Evolutionary conservation across 1,139 yeast species (phyloP).

Genomic region (Protomyces gravidus): DNA sequence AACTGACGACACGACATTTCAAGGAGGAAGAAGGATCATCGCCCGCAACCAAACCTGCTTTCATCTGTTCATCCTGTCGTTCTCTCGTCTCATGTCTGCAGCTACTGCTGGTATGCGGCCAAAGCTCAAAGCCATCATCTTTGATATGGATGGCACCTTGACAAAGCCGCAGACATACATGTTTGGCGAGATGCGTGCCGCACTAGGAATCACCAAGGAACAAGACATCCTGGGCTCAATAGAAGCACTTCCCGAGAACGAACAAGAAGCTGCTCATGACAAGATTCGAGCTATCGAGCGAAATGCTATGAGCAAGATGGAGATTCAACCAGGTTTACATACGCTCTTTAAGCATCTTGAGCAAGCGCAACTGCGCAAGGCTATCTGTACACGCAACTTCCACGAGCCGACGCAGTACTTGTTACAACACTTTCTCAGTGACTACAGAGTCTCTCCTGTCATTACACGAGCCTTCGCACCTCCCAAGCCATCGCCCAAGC

Average conservation of each 20-base stretch:
- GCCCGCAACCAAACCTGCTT: too few relatives aligned
- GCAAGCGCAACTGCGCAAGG: slow-evolving; percentile 43
- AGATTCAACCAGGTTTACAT: slow-evolving; percentile 47
- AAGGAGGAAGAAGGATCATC: too few relatives aligned
- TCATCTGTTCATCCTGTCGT: too few relatives aligned
- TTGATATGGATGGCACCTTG: slow-evolving; percentile 69
- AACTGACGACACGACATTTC: too few relatives aligned
- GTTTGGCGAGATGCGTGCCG: slow-evolving; percentile 50
- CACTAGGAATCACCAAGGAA: slow-evolving; percentile 49
- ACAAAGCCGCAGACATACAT: slow-evolving; percentile 51
- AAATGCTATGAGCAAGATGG: slow-evolving; percentile 56
- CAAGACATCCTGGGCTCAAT: slow-evolving; percentile 53
- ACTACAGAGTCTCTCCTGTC: slow-evolving; percentile 47
- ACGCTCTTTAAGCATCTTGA: slow-evolving; percentile 43
- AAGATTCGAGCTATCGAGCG: slow-evolving; percentile 52
- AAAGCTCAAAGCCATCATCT: slow-evolving; percentile 48
- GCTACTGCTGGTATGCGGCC: neutral
- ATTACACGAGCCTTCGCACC: slow-evolving; percentile 60
- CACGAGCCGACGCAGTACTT: slow-evolving; percentile 46
- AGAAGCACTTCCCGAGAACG: slow-evolving; percentile 41
- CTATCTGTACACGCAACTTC: slow-evolving; percentile 60
- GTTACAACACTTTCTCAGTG: slow-evolving; percentile 45
- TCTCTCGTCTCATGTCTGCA: neutral
- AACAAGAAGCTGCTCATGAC: slow-evolving; percentile 47
- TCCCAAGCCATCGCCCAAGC: slow-evolving; percentile 62